Conservation (phyloP, 1,284 basidiomycete species). For the Marasmius fiardii region DNA sequence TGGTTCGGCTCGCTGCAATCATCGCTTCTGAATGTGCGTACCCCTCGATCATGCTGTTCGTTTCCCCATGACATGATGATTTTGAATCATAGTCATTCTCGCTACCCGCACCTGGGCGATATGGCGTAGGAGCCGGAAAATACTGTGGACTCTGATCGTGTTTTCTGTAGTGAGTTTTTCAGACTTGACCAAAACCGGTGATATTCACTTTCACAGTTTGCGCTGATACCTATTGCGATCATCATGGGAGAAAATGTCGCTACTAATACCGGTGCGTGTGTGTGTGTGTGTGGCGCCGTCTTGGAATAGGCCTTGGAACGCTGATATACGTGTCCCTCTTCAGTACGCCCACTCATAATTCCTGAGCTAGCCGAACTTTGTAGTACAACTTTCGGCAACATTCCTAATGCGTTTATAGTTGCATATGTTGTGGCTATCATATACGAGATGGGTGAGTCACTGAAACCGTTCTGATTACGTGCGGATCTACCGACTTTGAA, state of each 20-base stretch:
- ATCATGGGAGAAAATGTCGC: slow-evolving; percentile 10
- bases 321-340: not conserved
- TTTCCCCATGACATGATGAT: not conserved
- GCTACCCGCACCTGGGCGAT: slow-evolving; percentile 18
- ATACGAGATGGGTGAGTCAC: slow-evolving; percentile 14
- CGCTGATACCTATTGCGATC: slow-evolving; percentile 8
- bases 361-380: slow-evolving; percentile 7
- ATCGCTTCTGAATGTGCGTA: slow-evolving; percentile 18
- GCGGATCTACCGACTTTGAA: too few species aligned
- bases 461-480: too few species aligned
- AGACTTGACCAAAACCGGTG: too few species aligned
- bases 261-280: slow-evolving; percentile 6
- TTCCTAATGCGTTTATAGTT: slow-evolving; percentile 6
- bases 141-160: slow-evolving; percentile 8
- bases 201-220: slow-evolving; percentile 2
- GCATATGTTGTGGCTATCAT: slow-evolving; percentile 13
- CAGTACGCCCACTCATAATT: slow-evolving; percentile 5
- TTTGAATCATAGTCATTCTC: slow-evolving; percentile 10
- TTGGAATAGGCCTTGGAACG: too few species aligned
- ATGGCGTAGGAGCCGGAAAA: slow-evolving; percentile 13
- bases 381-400: slow-evolving; percentile 8
- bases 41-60: not conserved
- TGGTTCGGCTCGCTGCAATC: slow-evolving; percentile 15
- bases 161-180: slow-evolving; percentile 14
- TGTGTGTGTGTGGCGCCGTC: too few species aligned